Percentiles rank a stretch among this genome's conserved stretches.
Evolutionary conservation across 345 rosid species (phyloP).

Genomic region (Sisymbrium altissimum): DNA sequence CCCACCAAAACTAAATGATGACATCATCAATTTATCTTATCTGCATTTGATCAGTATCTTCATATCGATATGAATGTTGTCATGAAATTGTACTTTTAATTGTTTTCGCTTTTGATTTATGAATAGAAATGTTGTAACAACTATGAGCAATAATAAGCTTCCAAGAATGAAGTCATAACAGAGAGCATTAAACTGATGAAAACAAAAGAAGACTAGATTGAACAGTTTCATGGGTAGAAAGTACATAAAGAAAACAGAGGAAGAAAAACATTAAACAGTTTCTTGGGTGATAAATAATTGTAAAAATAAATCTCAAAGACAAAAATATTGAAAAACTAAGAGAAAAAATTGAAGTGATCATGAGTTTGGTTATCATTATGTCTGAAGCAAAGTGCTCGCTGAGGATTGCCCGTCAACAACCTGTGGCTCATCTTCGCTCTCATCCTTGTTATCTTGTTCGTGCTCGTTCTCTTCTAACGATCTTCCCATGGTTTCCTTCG

Average conservation of each 20-base stretch:
- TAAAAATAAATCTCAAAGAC: background rate
- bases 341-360: constrained; percentile 2
- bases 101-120: background rate
- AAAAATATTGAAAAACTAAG: background rate
- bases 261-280: background rate
- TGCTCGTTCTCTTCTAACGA: constrained; percentile 68
- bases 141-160: background rate
- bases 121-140: constrained; percentile 4
- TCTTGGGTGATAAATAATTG: background rate
- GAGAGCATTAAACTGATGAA: background rate
- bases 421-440: constrained; percentile 12
- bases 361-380: background rate
- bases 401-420: constrained; percentile 19
- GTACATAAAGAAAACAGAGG: background rate
- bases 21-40: constrained; percentile 1
- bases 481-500: constrained; percentile 62
- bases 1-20: constrained; percentile 50
- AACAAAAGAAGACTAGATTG: background rate
- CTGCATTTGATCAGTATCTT: background rate
- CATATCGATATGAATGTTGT: background rate
- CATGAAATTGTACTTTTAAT: background rate
- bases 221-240: background rate
- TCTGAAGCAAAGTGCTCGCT: constrained; percentile 14
- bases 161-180: background rate
- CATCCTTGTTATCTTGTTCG: background rate